phyloP scores from a whole-genome alignment of 257 asterid genomes.

The Coffea canephora region DNA sequence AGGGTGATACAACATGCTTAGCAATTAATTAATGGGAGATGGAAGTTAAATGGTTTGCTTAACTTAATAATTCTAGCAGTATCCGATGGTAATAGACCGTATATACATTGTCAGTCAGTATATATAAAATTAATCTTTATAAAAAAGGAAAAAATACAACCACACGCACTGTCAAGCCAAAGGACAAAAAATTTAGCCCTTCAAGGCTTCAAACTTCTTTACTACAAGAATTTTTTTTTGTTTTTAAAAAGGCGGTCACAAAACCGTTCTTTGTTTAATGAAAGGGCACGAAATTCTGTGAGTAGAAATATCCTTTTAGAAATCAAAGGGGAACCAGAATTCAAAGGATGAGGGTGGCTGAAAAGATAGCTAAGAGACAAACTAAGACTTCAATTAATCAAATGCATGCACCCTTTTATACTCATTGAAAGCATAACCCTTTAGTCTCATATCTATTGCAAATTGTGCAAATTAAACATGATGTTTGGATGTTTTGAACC shows the following conservation, averaged over 20 bases:
- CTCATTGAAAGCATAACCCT: constrained; percentile 31
- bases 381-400: constrained; percentile 31
- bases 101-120: too few species aligned
- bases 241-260: constrained; percentile 19
- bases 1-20: neutral
- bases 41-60: neutral
- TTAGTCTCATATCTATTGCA: constrained; percentile 19
- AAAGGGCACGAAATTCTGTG: constrained; percentile 24
- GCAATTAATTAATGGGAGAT: neutral
- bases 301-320: constrained; percentile 22
- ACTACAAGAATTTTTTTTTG: too few species aligned
- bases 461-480: constrained; percentile 39
- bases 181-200: constrained; percentile 30
- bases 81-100: too few species aligned
- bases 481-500: constrained; percentile 43
- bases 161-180: constrained; percentile 10
- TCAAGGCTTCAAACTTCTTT: constrained; percentile 31
- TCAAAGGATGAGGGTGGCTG: constrained; percentile 22
- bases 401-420: constrained; percentile 40
- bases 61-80: neutral
- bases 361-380: constrained; percentile 28
- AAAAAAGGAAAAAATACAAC: neutral
- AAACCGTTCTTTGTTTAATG: constrained; percentile 1
- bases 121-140: too few species aligned
- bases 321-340: constrained; percentile 23